Percentiles rank a stretch among this genome's conserved stretches.
Conservation (phyloP, 2,329 filamentous ascomycete species). For the Nemania abortiva region DNA sequence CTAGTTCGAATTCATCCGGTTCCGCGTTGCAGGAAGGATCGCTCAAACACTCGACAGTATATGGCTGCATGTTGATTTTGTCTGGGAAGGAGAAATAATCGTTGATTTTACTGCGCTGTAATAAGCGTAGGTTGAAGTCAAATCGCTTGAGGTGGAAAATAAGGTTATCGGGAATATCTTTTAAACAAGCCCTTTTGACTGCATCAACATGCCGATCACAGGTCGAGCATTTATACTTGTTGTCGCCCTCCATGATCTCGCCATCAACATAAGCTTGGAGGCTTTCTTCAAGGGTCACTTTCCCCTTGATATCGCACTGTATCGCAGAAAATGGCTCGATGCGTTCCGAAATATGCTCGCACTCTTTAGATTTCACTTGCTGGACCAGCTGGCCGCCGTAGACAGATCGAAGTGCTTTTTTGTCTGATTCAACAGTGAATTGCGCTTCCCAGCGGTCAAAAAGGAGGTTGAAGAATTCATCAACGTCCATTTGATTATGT, state of each 20-base stretch:
- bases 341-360: slow-evolving; percentile 90
- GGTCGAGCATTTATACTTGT: slow-evolving; percentile 96
- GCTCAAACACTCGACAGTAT: slow-evolving; percentile 87
- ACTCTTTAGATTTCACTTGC: slow-evolving; percentile 95
- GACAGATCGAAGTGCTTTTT: slow-evolving; percentile 80
- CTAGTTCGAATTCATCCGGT: slow-evolving; percentile 88
- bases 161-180: slow-evolving; percentile 91
- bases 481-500: slow-evolving; percentile 94
- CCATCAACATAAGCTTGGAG: slow-evolving; percentile 95
- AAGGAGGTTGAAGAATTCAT: slow-evolving; percentile 95
- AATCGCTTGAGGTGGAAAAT: slow-evolving; percentile 96
- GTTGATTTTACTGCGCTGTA: slow-evolving; percentile 92
- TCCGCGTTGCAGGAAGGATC: slow-evolving; percentile 66
- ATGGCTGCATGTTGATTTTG: slow-evolving; percentile 86
- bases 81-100: slow-evolving; percentile 91
- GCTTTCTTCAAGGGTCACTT: slow-evolving; percentile 84
- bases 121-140: slow-evolving; percentile 80
- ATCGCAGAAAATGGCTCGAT: slow-evolving; percentile 94
- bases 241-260: slow-evolving; percentile 96
- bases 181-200: slow-evolving; percentile 91
- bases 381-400: slow-evolving; percentile 94
- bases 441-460: slow-evolving; percentile 93
- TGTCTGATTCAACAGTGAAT: slow-evolving; percentile 74
- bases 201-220: slow-evolving; percentile 92
- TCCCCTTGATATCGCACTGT: slow-evolving; percentile 96